A percentile compares a stretch with the other conserved stretches of the same genome.
phyloP scores from a whole-genome alignment of 352 stramenopile species.

The Aphanomyces cochlioides region DNA sequence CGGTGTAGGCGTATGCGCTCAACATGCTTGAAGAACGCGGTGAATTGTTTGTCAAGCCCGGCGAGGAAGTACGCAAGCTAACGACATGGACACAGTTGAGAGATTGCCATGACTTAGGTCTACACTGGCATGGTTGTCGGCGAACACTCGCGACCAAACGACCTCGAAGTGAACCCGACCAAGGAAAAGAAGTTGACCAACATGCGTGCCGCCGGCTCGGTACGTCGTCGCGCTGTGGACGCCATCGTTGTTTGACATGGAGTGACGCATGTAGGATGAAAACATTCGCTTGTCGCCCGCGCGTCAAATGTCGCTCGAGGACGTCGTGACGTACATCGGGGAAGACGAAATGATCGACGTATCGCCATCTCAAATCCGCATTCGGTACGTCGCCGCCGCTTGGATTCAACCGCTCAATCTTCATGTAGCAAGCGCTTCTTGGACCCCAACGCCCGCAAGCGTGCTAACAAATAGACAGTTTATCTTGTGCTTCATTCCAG shows the following conservation, averaged over 20 bases:
- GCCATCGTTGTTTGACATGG: neutral
- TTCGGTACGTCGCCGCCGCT: conserved; percentile 43
- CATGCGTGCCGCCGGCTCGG: conserved; percentile 90
- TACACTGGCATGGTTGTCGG: conserved; percentile 98
- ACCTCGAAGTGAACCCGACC: conserved; percentile 98
- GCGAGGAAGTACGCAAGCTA: conserved; percentile 51
- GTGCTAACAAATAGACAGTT: conserved; percentile 5
- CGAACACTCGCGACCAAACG: conserved; percentile 92
- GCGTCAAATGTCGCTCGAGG: conserved; percentile 92
- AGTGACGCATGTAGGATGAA: conserved; percentile 72
- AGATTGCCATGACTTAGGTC: conserved; percentile 56
- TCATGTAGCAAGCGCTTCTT: conserved; percentile 21
- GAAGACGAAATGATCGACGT: conserved; percentile 99
- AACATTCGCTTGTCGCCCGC: conserved; percentile 92
- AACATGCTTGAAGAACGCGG: conserved; percentile 90
- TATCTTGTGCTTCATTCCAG: conserved; percentile 6
- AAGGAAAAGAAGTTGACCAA: conserved; percentile 97
- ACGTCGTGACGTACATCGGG: conserved; percentile 96
- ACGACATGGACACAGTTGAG: neutral
- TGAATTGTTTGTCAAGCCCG: conserved; percentile 94
- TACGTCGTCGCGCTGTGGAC: conserved; percentile 26
- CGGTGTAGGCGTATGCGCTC: conserved; percentile 84
- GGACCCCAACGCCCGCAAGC: conserved; percentile 26
- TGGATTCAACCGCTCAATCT: neutral
- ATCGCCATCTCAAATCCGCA: conserved; percentile 91